phyloP scores from a whole-genome alignment of 805 yeast genomes.

The Lipomyces starkeyi region DNA sequence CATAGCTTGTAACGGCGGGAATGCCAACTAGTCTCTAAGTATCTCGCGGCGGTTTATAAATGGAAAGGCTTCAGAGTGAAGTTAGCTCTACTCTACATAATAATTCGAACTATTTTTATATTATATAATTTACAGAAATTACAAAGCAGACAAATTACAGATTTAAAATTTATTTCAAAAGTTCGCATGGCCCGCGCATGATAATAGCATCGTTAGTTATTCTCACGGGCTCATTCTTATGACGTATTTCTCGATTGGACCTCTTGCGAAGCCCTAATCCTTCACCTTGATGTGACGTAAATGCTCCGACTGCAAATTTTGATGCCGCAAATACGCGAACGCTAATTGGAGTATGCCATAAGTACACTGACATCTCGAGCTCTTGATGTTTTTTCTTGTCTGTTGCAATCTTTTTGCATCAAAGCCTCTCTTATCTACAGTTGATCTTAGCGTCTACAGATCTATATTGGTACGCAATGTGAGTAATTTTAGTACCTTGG shows the following conservation, averaged over 20 bases:
- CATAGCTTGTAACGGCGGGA: too few relatives aligned
- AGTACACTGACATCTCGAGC: not conserved
- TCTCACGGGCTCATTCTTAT: not conserved
- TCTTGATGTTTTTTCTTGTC: conserved; percentile 21
- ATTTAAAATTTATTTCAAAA: too few relatives aligned
- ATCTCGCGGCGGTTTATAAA: too few relatives aligned
- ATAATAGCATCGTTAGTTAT: too few relatives aligned
- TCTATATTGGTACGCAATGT: not conserved
- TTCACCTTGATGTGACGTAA: not conserved
- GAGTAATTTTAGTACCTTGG: not conserved
- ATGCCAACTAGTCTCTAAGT: too few relatives aligned
- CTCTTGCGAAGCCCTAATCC: not conserved
- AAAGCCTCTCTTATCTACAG: conserved; percentile 8
- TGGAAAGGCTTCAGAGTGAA: too few relatives aligned
- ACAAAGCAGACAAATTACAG: too few relatives aligned
- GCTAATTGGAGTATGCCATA: not conserved
- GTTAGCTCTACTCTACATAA: too few relatives aligned
- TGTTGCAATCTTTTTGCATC: conserved; percentile 23
- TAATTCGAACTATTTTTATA: too few relatives aligned
- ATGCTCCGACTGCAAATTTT: not conserved
- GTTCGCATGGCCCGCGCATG: too few relatives aligned
- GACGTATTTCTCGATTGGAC: not conserved
- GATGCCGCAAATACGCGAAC: not conserved
- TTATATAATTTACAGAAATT: too few relatives aligned
- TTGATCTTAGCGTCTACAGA: not conserved